Evolutionary conservation across 768 basidiomycete genomes (phyloP).

Genomic region (Mycena vulgaris): DNA sequence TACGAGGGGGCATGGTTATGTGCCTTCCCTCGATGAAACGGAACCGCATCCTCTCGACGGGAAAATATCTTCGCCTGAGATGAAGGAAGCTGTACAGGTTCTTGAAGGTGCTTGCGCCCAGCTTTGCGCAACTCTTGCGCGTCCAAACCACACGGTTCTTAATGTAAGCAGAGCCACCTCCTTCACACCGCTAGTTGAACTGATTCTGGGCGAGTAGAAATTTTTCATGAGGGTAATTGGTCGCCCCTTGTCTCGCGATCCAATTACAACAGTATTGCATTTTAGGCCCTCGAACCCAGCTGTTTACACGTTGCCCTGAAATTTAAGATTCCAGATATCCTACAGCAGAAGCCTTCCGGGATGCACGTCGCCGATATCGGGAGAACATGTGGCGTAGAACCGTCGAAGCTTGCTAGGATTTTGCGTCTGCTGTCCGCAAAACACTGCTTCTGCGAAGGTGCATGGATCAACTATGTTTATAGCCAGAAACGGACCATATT

Average conservation of each 20-base stretch:
- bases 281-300: slow-evolving; percentile 32
- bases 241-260: neutral
- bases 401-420: too few relatives aligned
- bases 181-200: neutral
- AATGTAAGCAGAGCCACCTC: slow-evolving; percentile 36
- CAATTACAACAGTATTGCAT: neutral
- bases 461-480: too few relatives aligned
- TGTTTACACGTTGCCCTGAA: slow-evolving; percentile 32
- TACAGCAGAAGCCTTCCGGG: slow-evolving; percentile 41
- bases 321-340: slow-evolving; percentile 43
- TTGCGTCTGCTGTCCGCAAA: too few relatives aligned
- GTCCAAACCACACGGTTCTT: slow-evolving; percentile 43
- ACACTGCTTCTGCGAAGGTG: too few relatives aligned
- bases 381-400: too few relatives aligned
- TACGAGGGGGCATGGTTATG: too few relatives aligned
- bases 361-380: slow-evolving; percentile 45
- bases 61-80: too few relatives aligned
- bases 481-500: too few relatives aligned
- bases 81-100: too few relatives aligned
- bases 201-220: slow-evolving; percentile 9
- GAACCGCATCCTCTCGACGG: too few relatives aligned
- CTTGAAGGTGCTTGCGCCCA: too few relatives aligned
- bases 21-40: too few relatives aligned
- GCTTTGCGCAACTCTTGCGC: slow-evolving; percentile 42
- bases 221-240: slow-evolving; percentile 24